A percentile compares a stretch with the other conserved stretches of the same genome.
Conservation (phyloP, 2,329 filamentous ascomycete species). For the Laburnicola sp. region DNA sequence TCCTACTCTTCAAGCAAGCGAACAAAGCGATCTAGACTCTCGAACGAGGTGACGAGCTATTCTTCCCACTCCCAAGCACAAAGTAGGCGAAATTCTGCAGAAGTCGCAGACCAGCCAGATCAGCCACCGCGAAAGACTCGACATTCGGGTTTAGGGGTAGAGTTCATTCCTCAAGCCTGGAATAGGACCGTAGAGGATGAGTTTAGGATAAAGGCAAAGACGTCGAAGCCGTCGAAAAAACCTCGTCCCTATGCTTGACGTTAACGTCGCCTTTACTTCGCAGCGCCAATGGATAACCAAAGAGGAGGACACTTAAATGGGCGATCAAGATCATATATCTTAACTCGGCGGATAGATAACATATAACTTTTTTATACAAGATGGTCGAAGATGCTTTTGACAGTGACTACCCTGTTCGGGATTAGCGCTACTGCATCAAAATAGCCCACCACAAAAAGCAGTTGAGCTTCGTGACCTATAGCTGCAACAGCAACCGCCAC, state of each 20-base stretch:
- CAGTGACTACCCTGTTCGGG: neutral
- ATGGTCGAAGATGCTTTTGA: neutral
- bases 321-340: too few relatives aligned
- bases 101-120: neutral
- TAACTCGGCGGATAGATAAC: too few relatives aligned
- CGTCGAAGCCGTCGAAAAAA: neutral
- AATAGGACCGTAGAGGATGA: conserved; percentile 15
- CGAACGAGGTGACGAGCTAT: too few relatives aligned
- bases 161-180: conserved; percentile 21
- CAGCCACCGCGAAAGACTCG: conserved; percentile 14
- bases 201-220: neutral
- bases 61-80: too few relatives aligned
- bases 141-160: conserved; percentile 17
- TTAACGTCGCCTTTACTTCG: too few relatives aligned
- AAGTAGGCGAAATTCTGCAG: neutral
- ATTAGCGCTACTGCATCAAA: conserved; percentile 1
- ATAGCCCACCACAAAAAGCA: conserved; percentile 8
- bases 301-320: neutral
- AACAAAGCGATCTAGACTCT: neutral
- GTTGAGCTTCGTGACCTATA: neutral
- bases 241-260: conserved; percentile 6
- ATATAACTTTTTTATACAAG: too few relatives aligned
- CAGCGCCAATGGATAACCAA: too few relatives aligned
- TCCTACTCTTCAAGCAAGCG: neutral
- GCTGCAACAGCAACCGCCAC: neutral